Evolutionary conservation across 495 filamentous ascomycete genomes (phyloP), one percentile per base, ranked within the genome.

Genomic region (Wilcoxina mikolae): DNA sequence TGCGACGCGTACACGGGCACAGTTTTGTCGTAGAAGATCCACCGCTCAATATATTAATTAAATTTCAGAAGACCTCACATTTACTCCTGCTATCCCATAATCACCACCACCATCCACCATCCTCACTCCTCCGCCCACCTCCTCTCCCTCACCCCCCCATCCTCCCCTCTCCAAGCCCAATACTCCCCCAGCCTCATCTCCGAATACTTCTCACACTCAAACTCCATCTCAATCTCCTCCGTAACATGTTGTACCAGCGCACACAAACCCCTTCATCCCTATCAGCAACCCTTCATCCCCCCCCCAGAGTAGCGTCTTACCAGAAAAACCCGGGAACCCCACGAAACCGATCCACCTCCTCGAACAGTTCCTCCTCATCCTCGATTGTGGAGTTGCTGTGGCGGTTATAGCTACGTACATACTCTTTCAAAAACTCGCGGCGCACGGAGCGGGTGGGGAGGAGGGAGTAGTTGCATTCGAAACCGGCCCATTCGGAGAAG

Each of bases 401-500:
- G 38, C 56, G 52, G 41, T 74, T 72, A 68, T 81, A 84, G 49
- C 74, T 70, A 25, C 60, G 68, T 3, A 91, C 73, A 65, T 95
- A 95, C 66, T 87, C 82, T 48, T 75, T 72, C 46, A 95, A 71
- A 71, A 95, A 95, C 54, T 81, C 77, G 35, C 80, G 73, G 20
- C 89, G 81, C 57, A 87, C 79, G 9, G 78, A 70, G 50, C 75
- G 76, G 0, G 87, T 91, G 4, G 89, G 89, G 39, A 94, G 74
- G 62, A 81, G 79, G 56, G 70, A 77, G 68, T 80, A 84, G 68
- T 95, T 85, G 75, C 89, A 95, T 59, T 89, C 85, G 63, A 91
- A 91, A 54, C 89, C 89, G 52, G 81, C 87, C 87, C 88, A 95
- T 71, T 95, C 89, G 35, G 89, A 86, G 66, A 95, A 87, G 73